phyloP scores from a whole-genome alignment of 2,329 filamentous ascomycete species.

The Tolypocladium inflatum region DNA sequence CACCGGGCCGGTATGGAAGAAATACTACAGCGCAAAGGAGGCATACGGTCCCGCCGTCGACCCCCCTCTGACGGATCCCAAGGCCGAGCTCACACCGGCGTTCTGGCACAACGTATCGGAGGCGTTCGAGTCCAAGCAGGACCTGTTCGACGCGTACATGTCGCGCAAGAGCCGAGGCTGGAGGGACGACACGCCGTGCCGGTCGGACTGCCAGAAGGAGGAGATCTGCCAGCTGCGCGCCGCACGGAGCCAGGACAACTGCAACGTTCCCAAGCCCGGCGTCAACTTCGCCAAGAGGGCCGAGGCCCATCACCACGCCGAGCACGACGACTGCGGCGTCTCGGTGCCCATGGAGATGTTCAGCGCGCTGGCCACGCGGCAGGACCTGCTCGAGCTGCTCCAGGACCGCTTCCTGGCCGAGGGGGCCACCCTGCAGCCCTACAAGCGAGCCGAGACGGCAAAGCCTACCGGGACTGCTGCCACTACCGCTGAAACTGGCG shows the following conservation, averaged over 20 bases:
- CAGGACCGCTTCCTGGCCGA: constrained; percentile 2
- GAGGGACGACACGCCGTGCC: constrained; percentile 25
- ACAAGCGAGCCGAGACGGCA: neutral
- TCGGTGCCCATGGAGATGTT: constrained; percentile 17
- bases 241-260: constrained; percentile 42
- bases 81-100: constrained; percentile 39
- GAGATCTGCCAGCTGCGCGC: constrained; percentile 45
- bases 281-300: constrained; percentile 23
- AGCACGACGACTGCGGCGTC: constrained; percentile 18
- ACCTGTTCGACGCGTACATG: constrained; percentile 36
- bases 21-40: constrained; percentile 47
- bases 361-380: constrained; percentile 13
- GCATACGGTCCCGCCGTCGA: constrained; percentile 36
- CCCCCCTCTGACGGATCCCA: constrained; percentile 26
- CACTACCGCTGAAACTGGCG: neutral
- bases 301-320: constrained; percentile 5
- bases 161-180: constrained; percentile 38
- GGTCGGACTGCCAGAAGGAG: constrained; percentile 27
- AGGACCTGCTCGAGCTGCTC: constrained; percentile 14
- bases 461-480: neutral
- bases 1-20: constrained; percentile 37
- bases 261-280: constrained; percentile 26
- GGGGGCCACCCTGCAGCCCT: neutral
- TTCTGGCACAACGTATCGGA: constrained; percentile 52
- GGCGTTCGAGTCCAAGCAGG: constrained; percentile 31